Evolutionary conservation across 371 early-diverging fungal genomes (phyloP).

Genomic region (Rhizopus microsporus): DNA sequence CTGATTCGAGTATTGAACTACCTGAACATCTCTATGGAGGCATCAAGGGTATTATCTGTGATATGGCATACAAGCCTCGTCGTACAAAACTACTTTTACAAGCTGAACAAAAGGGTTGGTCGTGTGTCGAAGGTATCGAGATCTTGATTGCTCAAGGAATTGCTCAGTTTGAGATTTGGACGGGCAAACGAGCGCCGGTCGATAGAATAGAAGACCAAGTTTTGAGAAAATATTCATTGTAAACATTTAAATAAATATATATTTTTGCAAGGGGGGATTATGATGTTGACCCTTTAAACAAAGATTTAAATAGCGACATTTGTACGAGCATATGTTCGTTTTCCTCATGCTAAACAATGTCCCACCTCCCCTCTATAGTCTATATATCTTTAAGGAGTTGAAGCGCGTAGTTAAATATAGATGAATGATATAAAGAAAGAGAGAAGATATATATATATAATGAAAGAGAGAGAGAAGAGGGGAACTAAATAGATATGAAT

Average conservation of each 20-base stretch:
- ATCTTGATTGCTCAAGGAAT: conserved; percentile 91
- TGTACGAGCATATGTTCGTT: no score
- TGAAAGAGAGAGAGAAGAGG: no score
- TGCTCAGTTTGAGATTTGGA: conserved; percentile 83
- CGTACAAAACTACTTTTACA: conserved; percentile 74
- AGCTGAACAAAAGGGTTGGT: conserved; percentile 68
- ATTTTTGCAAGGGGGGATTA: neutral
- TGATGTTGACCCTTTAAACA: no score
- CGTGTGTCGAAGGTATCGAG: conserved; percentile 80
- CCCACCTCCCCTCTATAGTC: no score
- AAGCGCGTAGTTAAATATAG: no score
- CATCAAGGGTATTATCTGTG: conserved; percentile 76
- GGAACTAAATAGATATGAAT: neutral
- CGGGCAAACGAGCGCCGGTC: conserved; percentile 60
- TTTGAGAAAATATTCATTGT: conserved; percentile 40
- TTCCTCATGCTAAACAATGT: no score
- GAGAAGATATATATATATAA: no score
- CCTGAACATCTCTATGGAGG: conserved; percentile 59
- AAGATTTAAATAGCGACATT: no score
- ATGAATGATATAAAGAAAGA: no score
- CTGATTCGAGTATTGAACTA: conserved; percentile 66
- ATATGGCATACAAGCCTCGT: conserved; percentile 93
- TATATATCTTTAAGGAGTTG: no score
- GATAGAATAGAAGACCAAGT: conserved; percentile 48
- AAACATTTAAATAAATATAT: conserved; percentile 1